Conservation (phyloP, 2,329 filamentous ascomycete species). For the Aquanectria penicillioides region DNA sequence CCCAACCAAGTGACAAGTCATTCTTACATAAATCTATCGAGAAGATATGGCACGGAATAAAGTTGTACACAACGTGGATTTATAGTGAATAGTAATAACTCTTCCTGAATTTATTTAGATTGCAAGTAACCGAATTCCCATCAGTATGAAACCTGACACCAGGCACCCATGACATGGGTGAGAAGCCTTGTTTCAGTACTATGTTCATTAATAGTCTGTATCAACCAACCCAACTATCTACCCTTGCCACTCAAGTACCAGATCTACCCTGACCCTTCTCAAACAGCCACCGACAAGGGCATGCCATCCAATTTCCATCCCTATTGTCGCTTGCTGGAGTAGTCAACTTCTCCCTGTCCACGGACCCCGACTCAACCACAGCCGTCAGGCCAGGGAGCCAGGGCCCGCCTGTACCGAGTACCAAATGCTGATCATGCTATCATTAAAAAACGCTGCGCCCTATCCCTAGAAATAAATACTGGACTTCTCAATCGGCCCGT, state of each 20-base stretch:
- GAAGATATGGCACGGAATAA: too few species aligned
- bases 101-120: too few species aligned
- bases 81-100: too few species aligned
- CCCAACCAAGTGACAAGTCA: too few species aligned
- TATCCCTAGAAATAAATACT: conserved; percentile 33
- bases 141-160: conserved; percentile 16
- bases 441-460: conserved; percentile 48
- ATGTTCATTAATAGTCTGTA: conserved; percentile 45
- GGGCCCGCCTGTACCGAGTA: conserved; percentile 44
- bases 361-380: conserved; percentile 29
- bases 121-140: conserved; percentile 1
- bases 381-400: conserved; percentile 30
- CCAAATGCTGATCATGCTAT: conserved; percentile 51
- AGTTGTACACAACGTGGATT: too few species aligned
- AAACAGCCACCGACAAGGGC: conserved; percentile 21
- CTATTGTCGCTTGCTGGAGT: conserved; percentile 18
- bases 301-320: conserved; percentile 28
- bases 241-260: conserved; percentile 31
- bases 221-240: conserved; percentile 28
- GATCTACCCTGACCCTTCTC: conserved; percentile 27
- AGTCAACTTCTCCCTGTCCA: conserved; percentile 16
- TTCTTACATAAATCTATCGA: too few species aligned
- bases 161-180: conserved; percentile 6
- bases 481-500: conserved; percentile 26
- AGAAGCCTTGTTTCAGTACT: conserved; percentile 33